Base-by-base conservation (phyloP, 2,329 filamentous ascomycete genomes). In the Xylariaceae sp. region DNA sequence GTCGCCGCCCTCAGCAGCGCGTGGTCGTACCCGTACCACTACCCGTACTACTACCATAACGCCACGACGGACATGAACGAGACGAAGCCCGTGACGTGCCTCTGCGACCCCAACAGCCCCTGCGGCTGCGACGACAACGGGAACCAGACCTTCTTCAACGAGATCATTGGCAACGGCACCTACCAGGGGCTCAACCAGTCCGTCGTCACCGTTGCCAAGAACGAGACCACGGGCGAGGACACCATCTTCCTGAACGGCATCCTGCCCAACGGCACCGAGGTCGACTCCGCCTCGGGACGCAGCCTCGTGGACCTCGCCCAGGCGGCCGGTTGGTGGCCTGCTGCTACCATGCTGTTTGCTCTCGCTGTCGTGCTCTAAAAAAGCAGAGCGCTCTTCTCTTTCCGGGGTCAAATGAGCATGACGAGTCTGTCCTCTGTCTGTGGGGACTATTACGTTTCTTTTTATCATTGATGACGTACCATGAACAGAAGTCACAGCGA, bases 191-290 rank as follows among this genome's bases (percentile, higher is more conserved):
- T 85, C 36, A 81, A 88, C 64, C 70, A 76, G 51, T 70, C 68
- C 1, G 50, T 87, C 2, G 71, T 86, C 40, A 72, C 68, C 9
- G 73, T 89, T 1, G 75, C 72, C 2, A 63, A 70, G 37, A 71
- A 83, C 44, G 81, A 85, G 40, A 78, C 86, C 40, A 78, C 72
- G 1, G 64, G 63, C 43, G 26, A 51, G 1, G 63, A 63, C 46
- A 81, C 76, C 1, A 72, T 92, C 26, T 67, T 85, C 19, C 65
- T 90, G 57, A 88, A 88, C 57, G 86, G 86, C n/a, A 85, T 82
- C 0, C 65, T 90, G 3, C 75, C 80, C 19, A 83, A 84, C 50
- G 78, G 76, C 34, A 84, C 81, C 1, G 11, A 67, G 68, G 1
- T 58, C 62, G 33, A 24, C 11, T 58, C 68, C 6, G 51, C 54